These are phyloP conservation scores for Amaranthus cruentus DNA, from an alignment of 148 eudicot genomes.

Conservation along the genomic window DNA sequence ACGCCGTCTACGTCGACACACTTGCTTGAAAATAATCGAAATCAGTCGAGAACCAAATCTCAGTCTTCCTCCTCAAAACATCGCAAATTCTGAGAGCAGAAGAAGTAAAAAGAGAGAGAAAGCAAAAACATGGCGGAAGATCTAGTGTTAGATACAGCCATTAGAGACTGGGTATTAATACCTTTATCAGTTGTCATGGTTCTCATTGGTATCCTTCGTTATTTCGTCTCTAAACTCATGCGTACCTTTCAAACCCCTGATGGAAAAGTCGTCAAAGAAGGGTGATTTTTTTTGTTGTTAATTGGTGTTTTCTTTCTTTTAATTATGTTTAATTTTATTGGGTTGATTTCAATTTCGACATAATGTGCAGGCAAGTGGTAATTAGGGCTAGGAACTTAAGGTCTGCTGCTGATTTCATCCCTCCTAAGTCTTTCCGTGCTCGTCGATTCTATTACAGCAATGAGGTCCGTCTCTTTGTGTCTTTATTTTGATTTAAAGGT, in stretches of 20 bases:
- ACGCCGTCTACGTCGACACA: no score
- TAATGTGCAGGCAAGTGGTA: constrained; percentile 60
- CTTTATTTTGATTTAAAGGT: not conserved
- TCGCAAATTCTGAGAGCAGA: not conserved
- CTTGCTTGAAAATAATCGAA: not conserved
- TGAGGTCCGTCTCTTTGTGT: constrained; percentile 40
- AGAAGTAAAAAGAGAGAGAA: not conserved
- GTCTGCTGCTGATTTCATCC: constrained; percentile 78
- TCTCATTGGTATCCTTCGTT: constrained; percentile 84
- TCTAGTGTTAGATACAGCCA: constrained; percentile 86
- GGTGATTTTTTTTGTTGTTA: constrained; percentile 23
- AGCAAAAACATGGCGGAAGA: constrained; percentile 68
- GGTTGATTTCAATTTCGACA: not conserved
- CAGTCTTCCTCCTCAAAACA: not conserved
- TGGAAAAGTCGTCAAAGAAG: constrained; percentile 92
- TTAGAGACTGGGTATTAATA: constrained; percentile 91
- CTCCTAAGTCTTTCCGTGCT: constrained; percentile 76
- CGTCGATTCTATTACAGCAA: constrained; percentile 68
- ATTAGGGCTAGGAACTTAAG: constrained; percentile 87
- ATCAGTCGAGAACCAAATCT: constrained; percentile 1
- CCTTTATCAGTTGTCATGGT: constrained; percentile 93
- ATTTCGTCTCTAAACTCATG: constrained; percentile 96
- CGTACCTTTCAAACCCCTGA: constrained; percentile 67
- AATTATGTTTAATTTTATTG: no score
- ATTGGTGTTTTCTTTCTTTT: not conserved